Conservation (phyloP, 805 yeast species). For the Phaffomyces antillensis region DNA sequence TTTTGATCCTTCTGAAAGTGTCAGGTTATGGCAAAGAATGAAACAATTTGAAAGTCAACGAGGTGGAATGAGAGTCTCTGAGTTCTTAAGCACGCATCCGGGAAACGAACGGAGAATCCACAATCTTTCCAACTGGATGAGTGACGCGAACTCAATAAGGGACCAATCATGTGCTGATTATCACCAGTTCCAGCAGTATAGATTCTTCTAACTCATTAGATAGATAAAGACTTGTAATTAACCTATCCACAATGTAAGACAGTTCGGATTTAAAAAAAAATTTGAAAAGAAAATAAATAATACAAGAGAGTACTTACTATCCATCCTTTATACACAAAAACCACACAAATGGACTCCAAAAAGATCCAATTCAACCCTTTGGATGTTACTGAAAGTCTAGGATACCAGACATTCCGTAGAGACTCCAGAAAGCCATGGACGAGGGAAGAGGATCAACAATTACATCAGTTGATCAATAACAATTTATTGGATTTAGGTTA, state of each 20-base stretch:
- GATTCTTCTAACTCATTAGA: not conserved
- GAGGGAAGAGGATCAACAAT: conserved; percentile 58
- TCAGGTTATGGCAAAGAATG: conserved; percentile 82
- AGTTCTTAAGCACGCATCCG: conserved; percentile 86
- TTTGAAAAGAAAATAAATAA: not conserved
- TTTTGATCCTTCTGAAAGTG: conserved; percentile 69
- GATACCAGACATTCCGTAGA: conserved; percentile 65
- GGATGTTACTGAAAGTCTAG: conserved; percentile 60
- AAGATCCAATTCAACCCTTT: conserved; percentile 30
- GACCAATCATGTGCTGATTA: conserved; percentile 3
- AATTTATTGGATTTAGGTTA: conserved; percentile 29
- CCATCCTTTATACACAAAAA: not conserved
- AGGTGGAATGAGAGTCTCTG: conserved; percentile 31
- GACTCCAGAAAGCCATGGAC: conserved; percentile 67
- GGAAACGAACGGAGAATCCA: conserved; percentile 64
- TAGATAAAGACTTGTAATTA: too few species aligned
- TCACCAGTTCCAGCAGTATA: conserved; percentile 1
- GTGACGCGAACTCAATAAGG: conserved; percentile 30
- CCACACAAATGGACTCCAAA: conserved; percentile 12
- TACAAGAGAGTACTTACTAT: too few species aligned
- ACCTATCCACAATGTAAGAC: too few species aligned
- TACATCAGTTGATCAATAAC: conserved; percentile 37
- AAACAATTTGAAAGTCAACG: conserved; percentile 36
- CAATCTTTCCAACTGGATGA: conserved; percentile 64
- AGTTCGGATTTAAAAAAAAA: not conserved